phyloP scores from a whole-genome alignment of 2,329 filamentous ascomycete genomes.

The Colletotrichum trifolii region DNA sequence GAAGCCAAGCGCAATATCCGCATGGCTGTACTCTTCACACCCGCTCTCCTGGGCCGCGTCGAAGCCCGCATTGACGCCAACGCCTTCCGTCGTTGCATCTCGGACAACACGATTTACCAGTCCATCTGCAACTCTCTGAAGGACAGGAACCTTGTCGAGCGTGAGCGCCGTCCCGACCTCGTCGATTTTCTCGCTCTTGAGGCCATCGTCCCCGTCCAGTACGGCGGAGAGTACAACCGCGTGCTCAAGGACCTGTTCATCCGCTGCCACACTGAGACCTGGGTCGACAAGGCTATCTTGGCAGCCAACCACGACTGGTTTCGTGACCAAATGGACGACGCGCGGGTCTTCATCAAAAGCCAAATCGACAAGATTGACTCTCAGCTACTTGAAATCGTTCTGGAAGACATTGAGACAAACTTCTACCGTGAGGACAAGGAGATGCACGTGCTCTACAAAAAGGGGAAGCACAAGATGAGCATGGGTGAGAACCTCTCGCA shows the following conservation, averaged over 20 bases:
- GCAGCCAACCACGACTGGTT: constrained; percentile 35
- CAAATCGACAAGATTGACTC: constrained; percentile 17
- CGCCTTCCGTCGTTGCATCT: constrained; percentile 36
- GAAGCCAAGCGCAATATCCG: constrained; percentile 26
- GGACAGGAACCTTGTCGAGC: constrained; percentile 30
- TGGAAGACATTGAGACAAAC: constrained; percentile 31
- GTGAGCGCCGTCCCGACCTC: constrained; percentile 32
- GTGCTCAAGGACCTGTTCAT: constrained; percentile 28
- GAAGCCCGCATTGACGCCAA: constrained; percentile 28
- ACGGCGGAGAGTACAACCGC: constrained; percentile 34
- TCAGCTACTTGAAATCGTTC: constrained; percentile 35
- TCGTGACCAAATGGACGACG: constrained; percentile 11
- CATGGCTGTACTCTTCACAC: constrained; percentile 20
- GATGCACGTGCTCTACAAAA: constrained; percentile 16
- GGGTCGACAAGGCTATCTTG: constrained; percentile 28
- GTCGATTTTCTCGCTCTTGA: constrained; percentile 36
- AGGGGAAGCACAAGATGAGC: constrained; percentile 19
- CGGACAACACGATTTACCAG: constrained; percentile 34
- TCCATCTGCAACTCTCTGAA: constrained; percentile 34
- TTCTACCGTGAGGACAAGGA: constrained; percentile 25
- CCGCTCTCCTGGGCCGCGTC: constrained; percentile 21
- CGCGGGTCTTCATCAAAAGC: constrained; percentile 16
- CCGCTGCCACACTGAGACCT: constrained; percentile 23
- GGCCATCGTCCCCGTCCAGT: constrained; percentile 35
- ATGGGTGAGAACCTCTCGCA: constrained; percentile 11